phyloP scores from a whole-genome alignment of 768 basidiomycete genomes.

The Agrocybe chaxingu region DNA sequence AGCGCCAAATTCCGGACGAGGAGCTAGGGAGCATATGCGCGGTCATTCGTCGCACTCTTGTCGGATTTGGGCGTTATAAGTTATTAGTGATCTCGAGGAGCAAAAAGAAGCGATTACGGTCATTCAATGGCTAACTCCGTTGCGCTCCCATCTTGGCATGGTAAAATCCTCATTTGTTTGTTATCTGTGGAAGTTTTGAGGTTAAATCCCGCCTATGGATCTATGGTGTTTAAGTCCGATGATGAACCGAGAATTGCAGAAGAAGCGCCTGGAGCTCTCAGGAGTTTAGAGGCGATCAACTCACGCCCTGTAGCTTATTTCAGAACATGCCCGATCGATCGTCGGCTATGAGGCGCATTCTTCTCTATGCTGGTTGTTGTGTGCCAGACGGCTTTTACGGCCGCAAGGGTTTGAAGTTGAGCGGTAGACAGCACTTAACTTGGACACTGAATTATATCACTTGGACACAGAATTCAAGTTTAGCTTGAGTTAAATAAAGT shows the following conservation, averaged over 20 bases:
- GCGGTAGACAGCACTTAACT: too few relatives aligned
- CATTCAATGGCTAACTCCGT: conserved; percentile 22
- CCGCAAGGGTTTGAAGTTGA: too few relatives aligned
- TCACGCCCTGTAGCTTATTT: conserved; percentile 26
- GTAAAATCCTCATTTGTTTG: neutral
- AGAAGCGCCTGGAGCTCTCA: neutral
- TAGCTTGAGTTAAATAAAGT: too few relatives aligned
- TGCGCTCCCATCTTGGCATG: conserved; percentile 19
- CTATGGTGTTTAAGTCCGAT: conserved; percentile 16
- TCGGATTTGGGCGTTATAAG: conserved; percentile 7
- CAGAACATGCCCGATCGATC: conserved; percentile 24
- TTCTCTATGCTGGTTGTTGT: neutral
- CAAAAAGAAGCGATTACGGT: conserved; percentile 29
- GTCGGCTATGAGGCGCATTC: neutral
- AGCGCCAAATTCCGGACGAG: too few relatives aligned
- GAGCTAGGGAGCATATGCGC: neutral
- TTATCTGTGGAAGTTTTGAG: neutral
- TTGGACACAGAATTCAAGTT: too few relatives aligned
- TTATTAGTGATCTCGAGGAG: conserved; percentile 12
- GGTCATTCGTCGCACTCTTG: conserved; percentile 6
- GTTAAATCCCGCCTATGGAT: neutral
- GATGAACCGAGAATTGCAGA: conserved; percentile 22
- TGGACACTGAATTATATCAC: too few relatives aligned
- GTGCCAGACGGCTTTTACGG: too few relatives aligned
- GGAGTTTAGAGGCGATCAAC: conserved; percentile 18